Evolutionary conservation across 1,139 yeast species (phyloP), one percentile per base, ranked within the genome.

Genomic region (Pichia sp.): DNA sequence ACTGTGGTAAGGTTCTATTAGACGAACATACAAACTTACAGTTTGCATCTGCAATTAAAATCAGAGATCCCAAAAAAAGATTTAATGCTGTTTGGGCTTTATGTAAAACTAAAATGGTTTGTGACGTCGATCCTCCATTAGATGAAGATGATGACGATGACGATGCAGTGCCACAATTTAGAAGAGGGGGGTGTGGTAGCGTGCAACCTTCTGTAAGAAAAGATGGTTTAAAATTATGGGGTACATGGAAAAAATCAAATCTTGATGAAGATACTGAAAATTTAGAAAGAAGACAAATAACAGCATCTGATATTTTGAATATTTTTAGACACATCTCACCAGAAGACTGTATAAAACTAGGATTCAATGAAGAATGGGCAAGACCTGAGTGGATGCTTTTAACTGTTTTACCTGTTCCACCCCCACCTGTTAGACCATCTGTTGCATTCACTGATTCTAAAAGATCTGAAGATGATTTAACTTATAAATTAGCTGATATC

Each of bases 351-450:
- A 73, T 69, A 47, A 80, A 79, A 57, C 68, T 94, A 54, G 99
- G 99, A 8, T 84, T 92, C 68, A 88, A 86, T 64, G 95, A 88
- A 64, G 97, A 92, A 64, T 92, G 88, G 63, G 95, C 98, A 2
- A 82, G 98, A 63, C 99, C 99, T 1, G 99, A 94, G 68, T 94
- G 98, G 99, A 82, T 94, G 84, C 77, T 94, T 56, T 79, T 94
- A 56, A 90, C 98, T 3, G 97, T 92, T 18, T 74, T 94, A 60
- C 98, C 98, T 1, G 98, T 94, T n/a, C 99, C 99, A 40, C 99
- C 99, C 46, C 98, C 98, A 50, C 97, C 97, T 34, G 98, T 94
- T 34, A 85, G 99, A 69, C 99, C 99, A 18, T 86, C 96, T 39
- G 92, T 94, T 71, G 96, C 98, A 2, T 90, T 92, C 61, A 92